phyloP scores from a whole-genome alignment of 225 moss, liverwort and hornwort genomes.

The Physcomitrellopsis africana region DNA sequence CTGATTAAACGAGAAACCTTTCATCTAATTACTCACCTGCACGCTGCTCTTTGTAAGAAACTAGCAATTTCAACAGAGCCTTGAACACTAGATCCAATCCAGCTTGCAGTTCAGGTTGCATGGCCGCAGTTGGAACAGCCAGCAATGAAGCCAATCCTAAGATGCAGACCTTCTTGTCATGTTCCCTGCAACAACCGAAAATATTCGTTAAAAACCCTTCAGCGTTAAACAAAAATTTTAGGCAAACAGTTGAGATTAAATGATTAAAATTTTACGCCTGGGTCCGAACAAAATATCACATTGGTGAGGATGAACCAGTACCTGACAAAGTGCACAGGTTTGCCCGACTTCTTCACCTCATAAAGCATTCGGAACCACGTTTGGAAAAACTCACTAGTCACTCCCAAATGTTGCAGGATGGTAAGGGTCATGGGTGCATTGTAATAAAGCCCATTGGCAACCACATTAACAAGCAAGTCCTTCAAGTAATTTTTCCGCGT shows the following conservation, averaged over 20 bases:
- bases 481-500: constrained; percentile 85
- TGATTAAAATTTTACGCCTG: too few relatives aligned
- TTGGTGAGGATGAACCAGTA: constrained; percentile 18
- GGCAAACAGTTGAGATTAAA: too few relatives aligned
- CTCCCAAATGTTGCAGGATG: constrained; percentile 83
- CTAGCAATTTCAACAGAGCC: constrained; percentile 84
- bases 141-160: constrained; percentile 85
- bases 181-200: constrained; percentile 64
- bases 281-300: neutral
- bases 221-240: too few relatives aligned
- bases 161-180: constrained; percentile 97
- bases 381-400: constrained; percentile 86
- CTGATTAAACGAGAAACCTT: too few relatives aligned
- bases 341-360: constrained; percentile 84
- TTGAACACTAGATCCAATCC: constrained; percentile 93
- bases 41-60: constrained; percentile 91
- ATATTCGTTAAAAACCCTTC: neutral
- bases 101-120: constrained; percentile 85
- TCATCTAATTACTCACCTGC: too few relatives aligned
- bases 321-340: constrained; percentile 85
- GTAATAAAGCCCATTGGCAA: constrained; percentile 94
- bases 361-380: constrained; percentile 97
- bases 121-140: constrained; percentile 66
- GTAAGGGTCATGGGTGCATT: constrained; percentile 82
- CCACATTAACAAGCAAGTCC: constrained; percentile 90